Evolutionary conservation across 257 asterid genomes (phyloP).

Genomic region (Prunella vulgaris): DNA sequence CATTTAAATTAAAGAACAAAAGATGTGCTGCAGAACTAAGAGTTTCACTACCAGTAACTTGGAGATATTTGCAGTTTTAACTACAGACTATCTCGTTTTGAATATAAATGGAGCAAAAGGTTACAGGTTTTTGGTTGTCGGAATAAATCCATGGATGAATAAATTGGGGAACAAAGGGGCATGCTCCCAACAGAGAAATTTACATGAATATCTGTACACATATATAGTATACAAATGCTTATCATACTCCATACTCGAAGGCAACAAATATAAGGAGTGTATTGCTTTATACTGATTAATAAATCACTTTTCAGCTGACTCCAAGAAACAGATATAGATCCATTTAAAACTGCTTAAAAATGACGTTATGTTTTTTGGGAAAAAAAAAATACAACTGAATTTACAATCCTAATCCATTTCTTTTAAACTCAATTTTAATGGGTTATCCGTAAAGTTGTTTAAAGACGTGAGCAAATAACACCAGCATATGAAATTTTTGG

Average conservation of each 20-base stretch:
- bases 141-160: neutral
- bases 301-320: neutral
- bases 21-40: neutral
- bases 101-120: neutral
- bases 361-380: neutral
- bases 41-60: neutral
- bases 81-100: neutral
- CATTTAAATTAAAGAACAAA: neutral
- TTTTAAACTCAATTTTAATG: neutral
- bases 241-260: slow-evolving; percentile 4
- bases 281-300: neutral
- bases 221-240: neutral
- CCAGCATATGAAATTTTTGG: neutral
- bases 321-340: neutral
- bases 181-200: neutral
- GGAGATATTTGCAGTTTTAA: slow-evolving; percentile 11
- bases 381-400: neutral
- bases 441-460: neutral
- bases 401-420: neutral
- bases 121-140: neutral
- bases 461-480: neutral
- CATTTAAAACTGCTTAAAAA: neutral
- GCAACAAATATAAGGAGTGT: neutral
- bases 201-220: neutral
- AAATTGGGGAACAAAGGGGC: neutral